phyloP scores from a whole-genome alignment of 345 rosid genomes.

The Sapria himalayana region DNA sequence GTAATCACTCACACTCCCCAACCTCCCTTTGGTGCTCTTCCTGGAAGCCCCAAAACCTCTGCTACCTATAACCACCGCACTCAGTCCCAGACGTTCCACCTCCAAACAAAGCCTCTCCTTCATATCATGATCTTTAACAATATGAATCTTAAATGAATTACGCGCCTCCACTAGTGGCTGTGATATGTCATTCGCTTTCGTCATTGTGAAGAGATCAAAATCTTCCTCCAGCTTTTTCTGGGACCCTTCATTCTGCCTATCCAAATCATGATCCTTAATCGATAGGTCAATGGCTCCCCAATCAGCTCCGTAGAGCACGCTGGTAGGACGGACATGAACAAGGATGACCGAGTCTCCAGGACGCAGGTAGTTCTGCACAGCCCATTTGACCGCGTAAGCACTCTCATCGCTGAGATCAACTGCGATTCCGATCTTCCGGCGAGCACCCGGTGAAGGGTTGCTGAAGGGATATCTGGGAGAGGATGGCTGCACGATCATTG shows the following conservation, averaged over 20 bases:
- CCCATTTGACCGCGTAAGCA: slow-evolving; percentile 67
- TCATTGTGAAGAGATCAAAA: slow-evolving; percentile 37
- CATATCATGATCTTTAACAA: slow-evolving; percentile 82
- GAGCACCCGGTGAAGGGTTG: slow-evolving; percentile 29
- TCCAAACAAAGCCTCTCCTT: slow-evolving; percentile 76
- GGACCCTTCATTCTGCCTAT: slow-evolving; percentile 14
- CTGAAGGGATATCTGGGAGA: slow-evolving; percentile 33
- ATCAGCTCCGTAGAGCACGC: slow-evolving; percentile 68
- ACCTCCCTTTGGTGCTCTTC: slow-evolving; percentile 28
- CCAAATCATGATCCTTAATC: not conserved
- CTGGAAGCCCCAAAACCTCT: slow-evolving; percentile 57
- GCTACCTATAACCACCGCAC: slow-evolving; percentile 59
- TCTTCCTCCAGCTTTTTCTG: slow-evolving; percentile 59
- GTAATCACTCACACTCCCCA: slow-evolving; percentile 75
- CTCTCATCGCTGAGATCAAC: slow-evolving; percentile 84
- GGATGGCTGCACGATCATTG: slow-evolving; percentile 39
- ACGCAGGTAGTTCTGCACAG: slow-evolving; percentile 73
- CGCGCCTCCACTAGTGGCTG: slow-evolving; percentile 45
- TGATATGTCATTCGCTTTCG: slow-evolving; percentile 47
- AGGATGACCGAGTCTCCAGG: slow-evolving; percentile 60
- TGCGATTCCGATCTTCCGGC: slow-evolving; percentile 61
- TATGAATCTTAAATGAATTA: slow-evolving; percentile 55
- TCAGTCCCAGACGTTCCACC: slow-evolving; percentile 57
- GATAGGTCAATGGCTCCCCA: slow-evolving; percentile 56
- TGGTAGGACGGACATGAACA: slow-evolving; percentile 58